phyloP scores from a whole-genome alignment of 495 filamentous ascomycete genomes.

The Clohesyomyces aquaticus region DNA sequence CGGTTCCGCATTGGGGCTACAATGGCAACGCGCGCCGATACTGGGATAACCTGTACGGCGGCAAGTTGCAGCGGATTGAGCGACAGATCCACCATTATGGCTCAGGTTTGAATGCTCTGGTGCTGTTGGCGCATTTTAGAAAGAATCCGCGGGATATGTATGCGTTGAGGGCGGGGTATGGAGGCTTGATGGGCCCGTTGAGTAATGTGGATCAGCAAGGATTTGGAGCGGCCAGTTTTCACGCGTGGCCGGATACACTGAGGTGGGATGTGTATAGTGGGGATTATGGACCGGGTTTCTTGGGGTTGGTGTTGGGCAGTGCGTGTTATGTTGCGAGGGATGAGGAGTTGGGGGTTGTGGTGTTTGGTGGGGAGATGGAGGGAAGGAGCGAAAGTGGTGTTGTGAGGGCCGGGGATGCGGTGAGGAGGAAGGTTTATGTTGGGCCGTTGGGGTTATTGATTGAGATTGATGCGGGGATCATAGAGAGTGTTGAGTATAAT shows the following conservation, averaged over 20 bases:
- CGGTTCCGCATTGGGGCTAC: conserved; percentile 59
- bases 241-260: conserved; percentile 56
- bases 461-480: conserved; percentile 50
- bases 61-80: conserved; percentile 56
- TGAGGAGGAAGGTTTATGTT: conserved; percentile 51
- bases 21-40: conserved; percentile 59
- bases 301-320: conserved; percentile 53
- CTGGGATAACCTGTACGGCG: conserved; percentile 57
- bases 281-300: conserved; percentile 57
- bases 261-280: conserved; percentile 58
- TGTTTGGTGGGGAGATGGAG: conserved; percentile 51
- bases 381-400: conserved; percentile 9
- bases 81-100: conserved; percentile 63
- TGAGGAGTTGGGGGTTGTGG: conserved; percentile 47
- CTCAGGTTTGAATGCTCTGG: conserved; percentile 56
- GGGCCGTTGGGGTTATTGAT: conserved; percentile 44
- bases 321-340: conserved; percentile 52
- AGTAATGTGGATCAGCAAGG: conserved; percentile 57
- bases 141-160: too few species aligned
- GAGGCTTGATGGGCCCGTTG: conserved; percentile 53
- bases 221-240: conserved; percentile 56
- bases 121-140: too few species aligned
- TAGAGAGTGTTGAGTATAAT: conserved; percentile 35
- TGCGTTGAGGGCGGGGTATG: too few species aligned
- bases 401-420: conserved; percentile 50